phyloP scores from a whole-genome alignment of 345 rosid genomes.

The Lepidium didymum region DNA sequence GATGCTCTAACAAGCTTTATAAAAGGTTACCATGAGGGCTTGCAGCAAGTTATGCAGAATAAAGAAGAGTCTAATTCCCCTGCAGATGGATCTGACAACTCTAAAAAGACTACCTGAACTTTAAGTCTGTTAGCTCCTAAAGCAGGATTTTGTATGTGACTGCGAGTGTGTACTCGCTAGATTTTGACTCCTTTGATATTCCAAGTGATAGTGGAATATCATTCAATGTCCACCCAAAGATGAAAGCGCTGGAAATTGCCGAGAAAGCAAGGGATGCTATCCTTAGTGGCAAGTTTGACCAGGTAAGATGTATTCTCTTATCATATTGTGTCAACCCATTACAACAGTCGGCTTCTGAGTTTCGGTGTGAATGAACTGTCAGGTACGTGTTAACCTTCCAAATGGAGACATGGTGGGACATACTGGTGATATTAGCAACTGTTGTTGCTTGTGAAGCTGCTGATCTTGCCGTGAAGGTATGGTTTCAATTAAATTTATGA shows the following conservation, averaged over 20 bases:
- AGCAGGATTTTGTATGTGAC: conserved; percentile 8
- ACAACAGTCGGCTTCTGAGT: neutral
- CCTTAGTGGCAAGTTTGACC: conserved; percentile 76
- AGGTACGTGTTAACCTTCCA: conserved; percentile 92
- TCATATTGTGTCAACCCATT: neutral
- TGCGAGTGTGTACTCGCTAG: conserved; percentile 9
- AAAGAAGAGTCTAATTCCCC: conserved; percentile 34
- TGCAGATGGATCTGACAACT: neutral
- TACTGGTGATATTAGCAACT: conserved; percentile 88
- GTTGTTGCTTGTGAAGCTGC: conserved; percentile 88
- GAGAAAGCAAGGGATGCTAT: conserved; percentile 90
- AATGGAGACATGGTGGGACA: conserved; percentile 98
- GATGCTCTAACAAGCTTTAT: conserved; percentile 72
- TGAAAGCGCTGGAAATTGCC: conserved; percentile 90
- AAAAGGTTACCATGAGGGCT: conserved; percentile 75
- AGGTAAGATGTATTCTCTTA: conserved; percentile 39
- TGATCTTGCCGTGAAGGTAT: conserved; percentile 85
- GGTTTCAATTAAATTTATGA: neutral
- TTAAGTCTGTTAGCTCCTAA: neutral
- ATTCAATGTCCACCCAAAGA: conserved; percentile 84
- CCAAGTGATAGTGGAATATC: conserved; percentile 91
- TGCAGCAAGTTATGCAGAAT: conserved; percentile 60
- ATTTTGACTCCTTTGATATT: conserved; percentile 25
- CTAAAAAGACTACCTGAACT: conserved; percentile 15
- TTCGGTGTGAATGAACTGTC: neutral